Evolutionary conservation across 176 grass and related monocot species (phyloP).

Genomic region (Paspalum vaginatum): DNA sequence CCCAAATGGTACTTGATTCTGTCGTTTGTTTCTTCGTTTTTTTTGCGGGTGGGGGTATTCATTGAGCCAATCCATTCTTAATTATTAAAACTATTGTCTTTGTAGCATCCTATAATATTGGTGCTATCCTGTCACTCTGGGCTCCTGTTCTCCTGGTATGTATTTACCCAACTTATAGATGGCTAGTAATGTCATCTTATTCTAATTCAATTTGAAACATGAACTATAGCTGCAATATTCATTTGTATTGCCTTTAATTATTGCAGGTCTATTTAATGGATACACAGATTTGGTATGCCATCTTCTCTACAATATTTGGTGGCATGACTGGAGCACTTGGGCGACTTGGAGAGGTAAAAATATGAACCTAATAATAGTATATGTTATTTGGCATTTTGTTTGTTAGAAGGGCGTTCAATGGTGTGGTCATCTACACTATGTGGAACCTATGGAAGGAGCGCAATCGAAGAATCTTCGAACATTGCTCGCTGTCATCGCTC

Average conservation of each 20-base stretch:
- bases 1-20: slow-evolving; percentile 68
- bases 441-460: too few species aligned
- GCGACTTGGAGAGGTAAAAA: slow-evolving; percentile 87
- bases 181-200: slow-evolving; percentile 12
- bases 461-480: too few species aligned
- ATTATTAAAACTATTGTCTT: slow-evolving; percentile 26
- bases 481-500: too few species aligned
- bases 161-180: slow-evolving; percentile 21
- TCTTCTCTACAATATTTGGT: slow-evolving; percentile 92
- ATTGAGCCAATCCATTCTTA: slow-evolving; percentile 15
- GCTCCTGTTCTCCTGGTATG: slow-evolving; percentile 87
- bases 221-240: slow-evolving; percentile 10
- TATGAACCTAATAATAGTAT: slow-evolving; percentile 41
- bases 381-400: not conserved
- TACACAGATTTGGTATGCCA: slow-evolving; percentile 96
- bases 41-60: not conserved
- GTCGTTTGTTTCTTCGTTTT: not conserved
- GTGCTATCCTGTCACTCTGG: slow-evolving; percentile 84
- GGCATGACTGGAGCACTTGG: slow-evolving; percentile 95
- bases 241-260: slow-evolving; percentile 28
- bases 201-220: slow-evolving; percentile 27
- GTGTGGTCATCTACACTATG: too few species aligned
- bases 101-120: slow-evolving; percentile 80
- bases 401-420: not conserved
- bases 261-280: slow-evolving; percentile 97